Conservation (phyloP, 2,329 filamentous ascomycete species). For the Oidium heveae region DNA sequence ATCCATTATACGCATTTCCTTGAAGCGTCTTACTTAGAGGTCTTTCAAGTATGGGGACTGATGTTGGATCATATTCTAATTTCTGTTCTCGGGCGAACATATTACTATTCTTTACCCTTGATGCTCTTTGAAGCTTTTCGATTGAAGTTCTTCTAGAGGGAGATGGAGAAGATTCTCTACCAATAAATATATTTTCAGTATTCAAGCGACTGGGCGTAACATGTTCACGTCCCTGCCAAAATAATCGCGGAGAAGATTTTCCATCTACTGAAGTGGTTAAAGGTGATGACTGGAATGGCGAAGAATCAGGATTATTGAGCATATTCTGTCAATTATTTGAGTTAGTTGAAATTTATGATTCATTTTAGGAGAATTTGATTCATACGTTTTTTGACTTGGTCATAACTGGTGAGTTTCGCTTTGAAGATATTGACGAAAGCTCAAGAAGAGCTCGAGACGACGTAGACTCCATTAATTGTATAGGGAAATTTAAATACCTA, state of each 20-base stretch:
- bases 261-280: slow-evolving; percentile 24
- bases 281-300: slow-evolving; percentile 68
- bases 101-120: slow-evolving; percentile 91
- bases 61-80: slow-evolving; percentile 71
- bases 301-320: slow-evolving; percentile 45
- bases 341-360: slow-evolving; percentile 1
- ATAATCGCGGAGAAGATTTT: slow-evolving; percentile 53
- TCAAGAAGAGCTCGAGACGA: slow-evolving; percentile 61
- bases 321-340: slow-evolving; percentile 27
- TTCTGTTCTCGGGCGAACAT: slow-evolving; percentile 87
- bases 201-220: slow-evolving; percentile 38
- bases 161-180: slow-evolving; percentile 31
- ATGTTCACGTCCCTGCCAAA: slow-evolving; percentile 62
- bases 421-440: slow-evolving; percentile 61
- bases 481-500: no score
- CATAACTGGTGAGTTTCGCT: slow-evolving; percentile 77
- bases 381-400: slow-evolving; percentile 29
- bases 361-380: background rate
- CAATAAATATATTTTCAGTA: slow-evolving; percentile 41
- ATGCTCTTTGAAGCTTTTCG: slow-evolving; percentile 82
- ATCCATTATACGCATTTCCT: slow-evolving; percentile 41
- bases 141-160: slow-evolving; percentile 70
- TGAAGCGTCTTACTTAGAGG: slow-evolving; percentile 52
- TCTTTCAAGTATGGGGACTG: slow-evolving; percentile 53
- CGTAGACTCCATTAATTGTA: slow-evolving; percentile 17